These are phyloP conservation scores for Penicillium soppii DNA, from an alignment of 495 filamentous ascomycete species.

Conservation along the genomic window DNA sequence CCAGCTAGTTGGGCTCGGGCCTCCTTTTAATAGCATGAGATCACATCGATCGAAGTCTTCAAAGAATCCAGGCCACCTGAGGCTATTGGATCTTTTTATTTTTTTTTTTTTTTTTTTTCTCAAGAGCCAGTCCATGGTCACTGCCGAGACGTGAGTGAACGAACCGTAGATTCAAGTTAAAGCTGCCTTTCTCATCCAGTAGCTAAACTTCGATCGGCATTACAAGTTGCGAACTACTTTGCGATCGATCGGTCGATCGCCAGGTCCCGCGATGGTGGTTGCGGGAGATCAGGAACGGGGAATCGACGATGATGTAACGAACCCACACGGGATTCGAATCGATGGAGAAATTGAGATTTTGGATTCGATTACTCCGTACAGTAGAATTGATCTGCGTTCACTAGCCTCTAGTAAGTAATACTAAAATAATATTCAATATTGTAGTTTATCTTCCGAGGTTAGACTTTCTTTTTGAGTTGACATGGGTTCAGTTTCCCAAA, in stretches of 20 bases:
- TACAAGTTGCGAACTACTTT: slow-evolving; percentile 1
- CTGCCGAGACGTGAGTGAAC: slow-evolving; percentile 5
- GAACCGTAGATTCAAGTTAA: slow-evolving; percentile 5
- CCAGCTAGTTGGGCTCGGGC: not conserved
- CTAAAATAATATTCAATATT: too few species aligned
- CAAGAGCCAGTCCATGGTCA: slow-evolving; percentile 11
- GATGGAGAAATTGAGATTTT: not conserved
- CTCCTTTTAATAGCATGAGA: slow-evolving; percentile 7
- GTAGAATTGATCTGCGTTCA: too few species aligned
- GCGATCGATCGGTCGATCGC: slow-evolving; percentile 24
- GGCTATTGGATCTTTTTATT: slow-evolving; percentile 3
- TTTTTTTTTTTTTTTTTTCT: too few species aligned
- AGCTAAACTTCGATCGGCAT: slow-evolving; percentile 11
- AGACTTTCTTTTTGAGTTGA: too few species aligned
- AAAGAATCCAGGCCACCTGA: not conserved
- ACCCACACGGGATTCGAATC: too few species aligned
- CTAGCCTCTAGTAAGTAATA: too few species aligned
- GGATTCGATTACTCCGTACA: not conserved
- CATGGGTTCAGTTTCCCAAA: too few species aligned
- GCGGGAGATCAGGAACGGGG: slow-evolving; percentile 9
- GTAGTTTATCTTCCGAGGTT: too few species aligned
- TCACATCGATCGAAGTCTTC: not conserved
- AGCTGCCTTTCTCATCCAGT: not conserved
- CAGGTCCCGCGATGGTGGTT: slow-evolving; percentile 9
- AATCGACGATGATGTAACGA: slow-evolving; percentile 16